These are phyloP conservation scores for Begonia fuchsioides DNA, from an alignment of 306 rosid genomes.

Conservation along the genomic window DNA sequence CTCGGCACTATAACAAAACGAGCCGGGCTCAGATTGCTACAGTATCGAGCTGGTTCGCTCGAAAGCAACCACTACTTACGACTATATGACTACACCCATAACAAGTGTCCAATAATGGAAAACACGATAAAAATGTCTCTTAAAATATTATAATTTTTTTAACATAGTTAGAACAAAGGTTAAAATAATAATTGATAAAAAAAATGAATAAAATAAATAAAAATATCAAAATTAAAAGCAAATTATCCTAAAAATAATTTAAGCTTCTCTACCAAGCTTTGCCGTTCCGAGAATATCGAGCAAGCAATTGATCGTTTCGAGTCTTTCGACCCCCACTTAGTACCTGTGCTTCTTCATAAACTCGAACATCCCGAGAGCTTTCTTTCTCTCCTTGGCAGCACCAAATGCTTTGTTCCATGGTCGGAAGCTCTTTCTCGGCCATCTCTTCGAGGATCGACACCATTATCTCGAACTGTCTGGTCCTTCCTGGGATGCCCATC, in stretches of 20 bases:
- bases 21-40: too few species aligned
- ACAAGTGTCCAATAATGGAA: too few species aligned
- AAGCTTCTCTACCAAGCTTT: conserved; percentile 73
- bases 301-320: conserved; percentile 60
- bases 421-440: conserved; percentile 59
- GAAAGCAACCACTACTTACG: too few species aligned
- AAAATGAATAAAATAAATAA: too few species aligned
- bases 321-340: conserved; percentile 44
- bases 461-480: conserved; percentile 87
- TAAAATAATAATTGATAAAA: too few species aligned
- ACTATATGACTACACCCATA: too few species aligned
- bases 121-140: too few species aligned
- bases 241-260: too few species aligned
- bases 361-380: conserved; percentile 72
- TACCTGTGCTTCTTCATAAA: conserved; percentile 63
- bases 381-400: conserved; percentile 71
- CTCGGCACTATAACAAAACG: too few species aligned
- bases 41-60: too few species aligned
- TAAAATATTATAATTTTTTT: too few species aligned
- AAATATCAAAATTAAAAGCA: conserved; percentile 66
- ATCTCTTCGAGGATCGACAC: conserved; percentile 77
- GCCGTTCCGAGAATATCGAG: conserved; percentile 63
- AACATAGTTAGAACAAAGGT: too few species aligned
- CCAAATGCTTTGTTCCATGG: conserved; percentile 67
- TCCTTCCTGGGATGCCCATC: conserved; percentile 67